Evolutionary conservation across 1,284 basidiomycete genomes (phyloP).

Genomic region (Ustilago vetiveriae): DNA sequence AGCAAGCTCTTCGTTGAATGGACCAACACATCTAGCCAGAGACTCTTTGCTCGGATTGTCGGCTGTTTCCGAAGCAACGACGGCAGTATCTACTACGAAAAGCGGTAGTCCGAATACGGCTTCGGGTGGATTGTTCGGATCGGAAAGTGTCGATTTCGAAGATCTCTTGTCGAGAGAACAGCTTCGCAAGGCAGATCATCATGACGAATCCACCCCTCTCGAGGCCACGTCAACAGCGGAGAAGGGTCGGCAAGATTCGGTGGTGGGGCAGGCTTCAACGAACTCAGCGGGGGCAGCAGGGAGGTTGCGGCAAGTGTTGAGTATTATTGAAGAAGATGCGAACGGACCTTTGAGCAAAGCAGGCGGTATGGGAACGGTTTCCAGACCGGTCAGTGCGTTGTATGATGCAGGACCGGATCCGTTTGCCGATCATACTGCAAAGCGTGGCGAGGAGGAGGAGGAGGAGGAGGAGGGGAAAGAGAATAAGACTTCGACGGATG

Average conservation of each 20-base stretch:
- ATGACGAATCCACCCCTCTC: no score
- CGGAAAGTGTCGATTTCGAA: constrained; percentile 47
- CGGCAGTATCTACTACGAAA: constrained; percentile 23
- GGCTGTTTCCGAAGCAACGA: constrained; percentile 36
- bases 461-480: not conserved
- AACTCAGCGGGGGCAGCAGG: constrained; percentile 11
- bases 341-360: constrained; percentile 26
- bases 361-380: constrained; percentile 2
- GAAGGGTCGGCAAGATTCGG: no score
- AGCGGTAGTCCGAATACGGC: constrained; percentile 15
- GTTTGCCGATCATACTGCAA: constrained; percentile 13
- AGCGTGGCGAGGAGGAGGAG: not conserved
- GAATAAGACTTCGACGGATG: not conserved
- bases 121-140: constrained; percentile 35
- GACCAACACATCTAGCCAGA: constrained; percentile 20
- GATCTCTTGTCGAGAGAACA: constrained; percentile 30
- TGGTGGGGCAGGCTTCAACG: no score
- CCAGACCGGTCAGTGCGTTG: constrained; percentile 16
- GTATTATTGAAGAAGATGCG: constrained; percentile 47
- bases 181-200: constrained; percentile 2
- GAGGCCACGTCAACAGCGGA: no score
- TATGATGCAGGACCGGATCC: constrained; percentile 39
- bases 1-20: constrained; percentile 1
- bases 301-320: constrained; percentile 43
- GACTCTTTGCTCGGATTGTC: constrained; percentile 42